Evolutionary conservation across 2,329 filamentous ascomycete genomes (phyloP).

Genomic region (Colletotrichum incanum): DNA sequence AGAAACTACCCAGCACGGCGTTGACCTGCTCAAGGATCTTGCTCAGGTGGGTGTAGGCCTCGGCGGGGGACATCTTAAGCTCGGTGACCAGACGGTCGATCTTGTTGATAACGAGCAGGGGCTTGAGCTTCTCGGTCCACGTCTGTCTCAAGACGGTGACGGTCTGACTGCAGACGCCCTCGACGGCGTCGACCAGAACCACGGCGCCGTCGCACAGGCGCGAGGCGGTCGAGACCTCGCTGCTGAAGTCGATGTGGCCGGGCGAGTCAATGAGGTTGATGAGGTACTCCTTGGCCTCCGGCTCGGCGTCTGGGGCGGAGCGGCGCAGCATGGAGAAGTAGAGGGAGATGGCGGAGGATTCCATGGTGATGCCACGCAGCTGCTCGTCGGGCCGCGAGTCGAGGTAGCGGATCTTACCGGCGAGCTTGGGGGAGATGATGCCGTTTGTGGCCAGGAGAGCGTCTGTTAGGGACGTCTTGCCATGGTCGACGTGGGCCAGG

Average conservation of each 20-base stretch:
- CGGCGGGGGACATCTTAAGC: slow-evolving; percentile 90
- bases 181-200: slow-evolving; percentile 95
- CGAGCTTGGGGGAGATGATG: slow-evolving; percentile 98
- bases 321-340: slow-evolving; percentile 94
- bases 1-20: slow-evolving; percentile 96
- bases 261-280: slow-evolving; percentile 99
- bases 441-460: slow-evolving; percentile 98
- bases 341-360: slow-evolving; percentile 96
- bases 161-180: slow-evolving; percentile 98
- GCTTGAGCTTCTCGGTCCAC: slow-evolving; percentile 96
- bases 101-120: slow-evolving; percentile 96
- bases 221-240: slow-evolving; percentile 96
- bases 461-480: slow-evolving; percentile 97
- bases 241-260: slow-evolving; percentile 98
- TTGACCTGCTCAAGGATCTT: slow-evolving; percentile 97
- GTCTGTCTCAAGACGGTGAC: slow-evolving; percentile 96
- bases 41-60: slow-evolving; percentile 91
- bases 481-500: slow-evolving; percentile 96
- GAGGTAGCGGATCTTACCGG: slow-evolving; percentile 97
- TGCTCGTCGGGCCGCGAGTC: slow-evolving; percentile 98
- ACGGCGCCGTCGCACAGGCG: slow-evolving; percentile 94
- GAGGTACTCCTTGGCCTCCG: slow-evolving; percentile 88
- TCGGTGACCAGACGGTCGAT: slow-evolving; percentile 96
- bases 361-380: slow-evolving; percentile 98
- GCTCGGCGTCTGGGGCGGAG: slow-evolving; percentile 75